These are phyloP conservation scores for Pseudogymnoascus verrucosus DNA, from an alignment of 2,329 filamentous ascomycete genomes.

Conservation along the genomic window DNA sequence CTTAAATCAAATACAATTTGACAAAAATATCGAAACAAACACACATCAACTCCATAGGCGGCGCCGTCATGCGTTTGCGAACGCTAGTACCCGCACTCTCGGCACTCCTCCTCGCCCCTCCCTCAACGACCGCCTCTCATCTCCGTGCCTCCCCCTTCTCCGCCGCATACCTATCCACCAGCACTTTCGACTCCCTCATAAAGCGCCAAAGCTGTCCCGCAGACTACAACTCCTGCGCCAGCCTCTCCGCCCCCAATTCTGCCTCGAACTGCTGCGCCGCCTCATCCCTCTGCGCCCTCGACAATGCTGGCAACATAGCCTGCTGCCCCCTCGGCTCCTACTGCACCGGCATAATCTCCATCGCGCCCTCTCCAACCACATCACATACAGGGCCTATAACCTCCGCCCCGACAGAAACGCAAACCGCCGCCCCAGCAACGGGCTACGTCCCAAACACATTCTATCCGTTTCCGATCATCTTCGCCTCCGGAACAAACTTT, in stretches of 20 bases:
- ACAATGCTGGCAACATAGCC: constrained; percentile 24
- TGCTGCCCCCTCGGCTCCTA: constrained; percentile 27
- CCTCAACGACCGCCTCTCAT: neutral
- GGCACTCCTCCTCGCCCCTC: neutral
- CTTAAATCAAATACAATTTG: neutral
- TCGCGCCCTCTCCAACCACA: constrained; percentile 14
- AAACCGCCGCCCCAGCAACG: constrained; percentile 27
- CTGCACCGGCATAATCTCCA: constrained; percentile 25
- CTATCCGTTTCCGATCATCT: constrained; percentile 53
- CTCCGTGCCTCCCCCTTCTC: neutral
- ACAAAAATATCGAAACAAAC: neutral
- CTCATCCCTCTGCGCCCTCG: constrained; percentile 24
- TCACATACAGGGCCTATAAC: neutral
- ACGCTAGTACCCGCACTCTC: neutral
- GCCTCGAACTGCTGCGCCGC: constrained; percentile 26
- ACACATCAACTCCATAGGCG: neutral
- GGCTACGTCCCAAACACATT: constrained; percentile 50
- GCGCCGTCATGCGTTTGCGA: neutral
- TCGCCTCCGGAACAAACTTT: constrained; percentile 37
- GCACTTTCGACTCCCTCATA: constrained; percentile 12
- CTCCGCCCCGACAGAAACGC: constrained; percentile 13
- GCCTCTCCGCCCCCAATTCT: constrained; percentile 19
- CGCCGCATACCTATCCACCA: neutral
- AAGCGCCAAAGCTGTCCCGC: constrained; percentile 26
- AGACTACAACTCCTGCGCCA: constrained; percentile 27